phyloP scores from a whole-genome alignment of 75 land plant genomes.

The Cryptomeria japonica region DNA sequence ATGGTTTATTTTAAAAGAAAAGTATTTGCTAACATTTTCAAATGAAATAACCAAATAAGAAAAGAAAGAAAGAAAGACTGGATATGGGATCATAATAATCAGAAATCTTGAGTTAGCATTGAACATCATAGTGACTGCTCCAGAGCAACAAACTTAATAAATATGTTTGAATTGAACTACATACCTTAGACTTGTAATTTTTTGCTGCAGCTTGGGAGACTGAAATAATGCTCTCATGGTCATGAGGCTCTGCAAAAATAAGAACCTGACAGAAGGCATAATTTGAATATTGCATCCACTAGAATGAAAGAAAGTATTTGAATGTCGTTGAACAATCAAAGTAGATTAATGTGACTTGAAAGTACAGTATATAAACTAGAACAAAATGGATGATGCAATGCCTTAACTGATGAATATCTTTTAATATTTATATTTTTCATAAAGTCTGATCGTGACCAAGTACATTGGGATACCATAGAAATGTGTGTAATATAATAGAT shows the following conservation, averaged over 20 bases:
- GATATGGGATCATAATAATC: constrained; percentile 1
- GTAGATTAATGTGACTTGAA: not conserved
- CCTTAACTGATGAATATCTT: not conserved
- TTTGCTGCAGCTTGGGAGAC: constrained; percentile 63
- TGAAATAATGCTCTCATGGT: constrained; percentile 43
- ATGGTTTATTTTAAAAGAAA: not conserved
- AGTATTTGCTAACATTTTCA: not conserved
- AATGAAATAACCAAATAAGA: not conserved
- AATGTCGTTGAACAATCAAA: not conserved
- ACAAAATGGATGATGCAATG: not conserved
- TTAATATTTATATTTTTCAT: not conserved
- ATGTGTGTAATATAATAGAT: not conserved
- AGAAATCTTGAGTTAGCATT: not conserved
- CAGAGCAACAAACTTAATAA: not conserved
- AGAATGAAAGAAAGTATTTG: not conserved
- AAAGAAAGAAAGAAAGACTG: not conserved
- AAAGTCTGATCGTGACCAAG: not conserved
- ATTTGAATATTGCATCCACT: not conserved
- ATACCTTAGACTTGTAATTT: constrained; percentile 76
- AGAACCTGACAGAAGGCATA: constrained; percentile 46
- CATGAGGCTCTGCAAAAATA: constrained; percentile 70
- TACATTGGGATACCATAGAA: not conserved
- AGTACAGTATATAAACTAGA: not conserved
- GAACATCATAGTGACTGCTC: not conserved
- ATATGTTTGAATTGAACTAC: not conserved